Evolutionary conservation across 2,329 filamentous ascomycete genomes (phyloP).

Genomic region (Botryotinia globosa): DNA sequence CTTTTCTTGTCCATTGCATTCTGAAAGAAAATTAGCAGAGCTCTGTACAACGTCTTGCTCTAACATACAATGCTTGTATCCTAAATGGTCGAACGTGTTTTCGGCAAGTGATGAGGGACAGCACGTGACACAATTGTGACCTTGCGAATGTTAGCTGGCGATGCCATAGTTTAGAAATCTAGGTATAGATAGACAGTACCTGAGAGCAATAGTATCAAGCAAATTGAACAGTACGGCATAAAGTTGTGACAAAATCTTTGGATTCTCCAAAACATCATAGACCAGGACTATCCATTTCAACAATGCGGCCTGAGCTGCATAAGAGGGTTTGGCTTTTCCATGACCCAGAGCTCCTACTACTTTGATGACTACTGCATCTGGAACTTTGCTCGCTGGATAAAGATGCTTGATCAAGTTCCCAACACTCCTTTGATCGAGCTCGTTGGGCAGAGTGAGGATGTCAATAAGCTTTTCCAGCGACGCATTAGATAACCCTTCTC

Average conservation of each 20-base stretch:
- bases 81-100: constrained; percentile 82
- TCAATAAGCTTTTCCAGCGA: constrained; percentile 63
- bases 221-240: constrained; percentile 79
- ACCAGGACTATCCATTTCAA: constrained; percentile 77
- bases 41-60: background rate
- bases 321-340: constrained; percentile 70
- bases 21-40: constrained; percentile 40
- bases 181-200: constrained; percentile 44
- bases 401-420: constrained; percentile 68
- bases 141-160: constrained; percentile 26
- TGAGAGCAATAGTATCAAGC: constrained; percentile 74
- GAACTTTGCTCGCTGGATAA: constrained; percentile 68
- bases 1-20: constrained; percentile 56
- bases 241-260: constrained; percentile 60
- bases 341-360: constrained; percentile 74
- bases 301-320: constrained; percentile 65
- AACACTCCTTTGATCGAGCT: constrained; percentile 73
- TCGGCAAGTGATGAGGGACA: constrained; percentile 75
- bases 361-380: constrained; percentile 58
- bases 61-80: constrained; percentile 68
- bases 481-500: constrained; percentile 61
- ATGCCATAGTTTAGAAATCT: background rate
- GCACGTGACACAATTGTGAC: constrained; percentile 64
- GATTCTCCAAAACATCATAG: constrained; percentile 66
- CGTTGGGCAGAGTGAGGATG: constrained; percentile 62